Evolutionary conservation across 1,139 yeast genomes (phyloP).

Genomic region (Debaryomyces sp.): DNA sequence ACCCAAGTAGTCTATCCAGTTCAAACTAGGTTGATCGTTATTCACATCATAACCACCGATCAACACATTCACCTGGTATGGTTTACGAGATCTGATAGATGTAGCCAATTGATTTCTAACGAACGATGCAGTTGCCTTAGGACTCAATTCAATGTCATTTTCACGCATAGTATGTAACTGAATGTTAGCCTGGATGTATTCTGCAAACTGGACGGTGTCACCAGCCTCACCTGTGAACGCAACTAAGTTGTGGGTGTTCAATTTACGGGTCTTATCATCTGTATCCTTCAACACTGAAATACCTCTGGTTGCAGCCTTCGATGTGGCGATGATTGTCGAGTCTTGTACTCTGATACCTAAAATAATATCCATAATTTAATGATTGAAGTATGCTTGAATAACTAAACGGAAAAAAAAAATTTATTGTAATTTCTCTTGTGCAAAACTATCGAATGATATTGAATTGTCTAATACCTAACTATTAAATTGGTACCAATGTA

Average conservation of each 20-base stretch:
- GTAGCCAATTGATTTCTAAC: slow-evolving; percentile 88
- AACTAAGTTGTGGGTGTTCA: slow-evolving; percentile 77
- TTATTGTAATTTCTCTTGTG: neutral
- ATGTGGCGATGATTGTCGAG: slow-evolving; percentile 84
- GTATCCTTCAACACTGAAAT: slow-evolving; percentile 82
- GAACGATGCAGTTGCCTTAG: slow-evolving; percentile 85
- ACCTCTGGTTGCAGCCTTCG: slow-evolving; percentile 93
- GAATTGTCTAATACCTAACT: neutral
- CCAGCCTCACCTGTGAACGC: slow-evolving; percentile 97
- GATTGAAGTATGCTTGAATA: neutral
- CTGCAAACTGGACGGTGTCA: slow-evolving; percentile 96
- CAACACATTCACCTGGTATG: slow-evolving; percentile 89
- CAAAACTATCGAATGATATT: neutral
- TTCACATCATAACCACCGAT: slow-evolving; percentile 83
- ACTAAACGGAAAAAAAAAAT: neutral
- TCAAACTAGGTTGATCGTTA: slow-evolving; percentile 64
- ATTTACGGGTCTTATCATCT: slow-evolving; percentile 84
- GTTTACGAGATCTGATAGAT: slow-evolving; percentile 84
- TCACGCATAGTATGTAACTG: slow-evolving; percentile 89
- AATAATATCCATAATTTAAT: slow-evolving; percentile 72
- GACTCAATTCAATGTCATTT: slow-evolving; percentile 72
- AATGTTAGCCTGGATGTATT: slow-evolving; percentile 88
- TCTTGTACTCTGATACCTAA: slow-evolving; percentile 85
- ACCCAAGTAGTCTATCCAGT: slow-evolving; percentile 94
- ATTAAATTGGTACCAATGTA: neutral